Evolutionary conservation across 2,329 filamentous ascomycete genomes (phyloP).

Genomic region (Sclerotinia minor): DNA sequence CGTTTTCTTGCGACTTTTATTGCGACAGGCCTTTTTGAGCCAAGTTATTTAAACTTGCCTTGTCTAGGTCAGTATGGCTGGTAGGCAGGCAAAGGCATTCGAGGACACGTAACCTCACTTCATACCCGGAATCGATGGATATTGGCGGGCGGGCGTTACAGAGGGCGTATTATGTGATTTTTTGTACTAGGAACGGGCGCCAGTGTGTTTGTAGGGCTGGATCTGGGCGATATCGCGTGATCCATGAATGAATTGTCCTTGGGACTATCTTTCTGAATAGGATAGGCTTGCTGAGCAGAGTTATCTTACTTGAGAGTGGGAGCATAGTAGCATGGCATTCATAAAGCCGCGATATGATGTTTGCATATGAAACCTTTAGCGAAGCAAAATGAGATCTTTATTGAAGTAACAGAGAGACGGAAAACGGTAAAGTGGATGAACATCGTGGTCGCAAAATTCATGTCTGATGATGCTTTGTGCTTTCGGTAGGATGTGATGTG

Average conservation of each 20-base stretch:
- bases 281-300: slow-evolving; percentile 5
- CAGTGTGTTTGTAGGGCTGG: not conserved
- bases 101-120: slow-evolving; percentile 19
- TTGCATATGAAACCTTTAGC: slow-evolving; percentile 9
- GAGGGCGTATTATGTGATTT: slow-evolving; percentile 15
- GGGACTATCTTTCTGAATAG: not conserved
- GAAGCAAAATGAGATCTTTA: slow-evolving; percentile 10
- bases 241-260: slow-evolving; percentile 1
- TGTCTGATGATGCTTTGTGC: not conserved
- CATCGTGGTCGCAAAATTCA: not conserved
- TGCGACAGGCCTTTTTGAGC: slow-evolving; percentile 15
- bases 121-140: slow-evolving; percentile 23
- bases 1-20: slow-evolving; percentile 1
- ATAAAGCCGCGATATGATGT: slow-evolving; percentile 3
- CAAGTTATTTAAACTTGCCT: slow-evolving; percentile 16
- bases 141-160: slow-evolving; percentile 17
- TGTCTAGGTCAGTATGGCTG: slow-evolving; percentile 8
- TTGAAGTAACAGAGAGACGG: not conserved
- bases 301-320: not conserved
- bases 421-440: not conserved
- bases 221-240: not conserved
- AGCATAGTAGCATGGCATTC: slow-evolving; percentile 5
- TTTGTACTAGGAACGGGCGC: slow-evolving; percentile 11
- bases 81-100: slow-evolving; percentile 11
- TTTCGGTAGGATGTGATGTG: not conserved